These are phyloP conservation scores for Paxillus rubicundulus DNA, from an alignment of 768 basidiomycete genomes.

Conservation along the genomic window DNA sequence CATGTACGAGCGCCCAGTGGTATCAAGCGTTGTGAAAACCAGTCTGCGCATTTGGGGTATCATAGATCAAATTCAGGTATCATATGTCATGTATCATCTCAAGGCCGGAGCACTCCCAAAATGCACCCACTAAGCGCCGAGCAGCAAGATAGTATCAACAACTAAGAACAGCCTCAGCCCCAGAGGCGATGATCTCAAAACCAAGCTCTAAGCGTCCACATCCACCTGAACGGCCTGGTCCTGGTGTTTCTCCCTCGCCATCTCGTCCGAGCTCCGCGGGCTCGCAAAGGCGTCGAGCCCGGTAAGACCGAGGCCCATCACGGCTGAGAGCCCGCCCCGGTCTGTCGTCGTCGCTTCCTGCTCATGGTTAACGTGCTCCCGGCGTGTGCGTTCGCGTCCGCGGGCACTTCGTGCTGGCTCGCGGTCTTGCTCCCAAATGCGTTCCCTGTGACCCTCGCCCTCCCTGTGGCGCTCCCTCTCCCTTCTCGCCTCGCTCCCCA, in stretches of 20 bases:
- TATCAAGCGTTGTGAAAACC: too few species aligned
- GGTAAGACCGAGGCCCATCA: slow-evolving; percentile 28
- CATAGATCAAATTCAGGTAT: too few species aligned
- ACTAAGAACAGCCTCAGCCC: too few species aligned
- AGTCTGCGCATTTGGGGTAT: too few species aligned
- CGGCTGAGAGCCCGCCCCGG: slow-evolving; percentile 20
- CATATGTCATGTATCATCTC: too few species aligned
- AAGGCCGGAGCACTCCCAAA: neutral
- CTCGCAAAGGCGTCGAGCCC: slow-evolving; percentile 19
- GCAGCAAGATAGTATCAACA: neutral
- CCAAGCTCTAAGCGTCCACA: too few species aligned
- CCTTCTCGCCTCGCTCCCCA: neutral
- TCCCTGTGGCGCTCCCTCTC: slow-evolving; percentile 7
- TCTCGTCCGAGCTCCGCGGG: slow-evolving; percentile 12
- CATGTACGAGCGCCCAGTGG: too few species aligned
- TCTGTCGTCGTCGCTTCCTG: slow-evolving; percentile 5
- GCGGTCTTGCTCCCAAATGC: neutral
- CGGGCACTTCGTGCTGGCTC: slow-evolving; percentile 3
- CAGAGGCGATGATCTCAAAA: too few species aligned
- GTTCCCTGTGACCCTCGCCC: slow-evolving; percentile 4
- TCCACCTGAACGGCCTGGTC: neutral
- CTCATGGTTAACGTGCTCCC: neutral
- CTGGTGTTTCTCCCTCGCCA: slow-evolving; percentile 10
- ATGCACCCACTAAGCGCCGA: neutral
- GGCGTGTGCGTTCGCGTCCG: slow-evolving; percentile 12